Conservation (phyloP, 805 yeast species). For the Candida bentonensis region DNA sequence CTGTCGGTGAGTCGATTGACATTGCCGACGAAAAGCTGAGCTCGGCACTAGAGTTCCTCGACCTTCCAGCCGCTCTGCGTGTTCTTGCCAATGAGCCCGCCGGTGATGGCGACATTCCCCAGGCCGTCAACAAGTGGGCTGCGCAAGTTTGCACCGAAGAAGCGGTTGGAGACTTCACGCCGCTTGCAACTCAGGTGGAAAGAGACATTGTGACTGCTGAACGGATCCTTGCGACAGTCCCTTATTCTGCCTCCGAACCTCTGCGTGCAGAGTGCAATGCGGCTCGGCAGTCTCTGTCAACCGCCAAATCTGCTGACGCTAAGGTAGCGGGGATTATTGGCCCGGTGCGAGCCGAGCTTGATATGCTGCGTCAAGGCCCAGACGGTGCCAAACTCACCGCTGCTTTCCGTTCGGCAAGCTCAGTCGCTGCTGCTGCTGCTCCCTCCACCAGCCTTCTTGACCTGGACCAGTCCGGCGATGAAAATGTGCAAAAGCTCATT, state of each 20-base stretch:
- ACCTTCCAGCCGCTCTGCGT: slow-evolving; percentile 52
- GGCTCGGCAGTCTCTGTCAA: slow-evolving; percentile 22
- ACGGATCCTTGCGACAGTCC: not conserved
- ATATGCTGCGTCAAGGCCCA: slow-evolving; percentile 32
- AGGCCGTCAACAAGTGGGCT: slow-evolving; percentile 27
- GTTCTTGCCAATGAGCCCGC: slow-evolving; percentile 6
- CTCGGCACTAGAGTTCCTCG: slow-evolving; percentile 69
- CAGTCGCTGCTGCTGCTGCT: slow-evolving; percentile 3
- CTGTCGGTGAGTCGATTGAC: slow-evolving; percentile 59
- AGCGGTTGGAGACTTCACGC: not conserved
- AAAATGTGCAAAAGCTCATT: slow-evolving; percentile 26
- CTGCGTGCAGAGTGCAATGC: slow-evolving; percentile 16
- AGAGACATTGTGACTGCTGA: not conserved
- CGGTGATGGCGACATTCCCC: slow-evolving; percentile 24
- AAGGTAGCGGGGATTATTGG: slow-evolving; percentile 41
- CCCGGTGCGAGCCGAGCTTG: slow-evolving; percentile 28
- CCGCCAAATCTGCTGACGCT: slow-evolving; percentile 33
- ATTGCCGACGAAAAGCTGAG: slow-evolving; percentile 65
- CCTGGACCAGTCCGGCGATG: slow-evolving; percentile 38
- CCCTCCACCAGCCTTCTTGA: slow-evolving; percentile 42
- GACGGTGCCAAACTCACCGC: slow-evolving; percentile 26
- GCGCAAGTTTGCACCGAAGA: slow-evolving; percentile 17
- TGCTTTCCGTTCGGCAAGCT: slow-evolving; percentile 13
- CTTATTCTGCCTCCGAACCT: slow-evolving; percentile 16
- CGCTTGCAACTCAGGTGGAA: not conserved